Percentiles rank a stretch among this genome's conserved stretches.
phyloP scores from a whole-genome alignment of 768 basidiomycete species.

The Collybia sp. region DNA sequence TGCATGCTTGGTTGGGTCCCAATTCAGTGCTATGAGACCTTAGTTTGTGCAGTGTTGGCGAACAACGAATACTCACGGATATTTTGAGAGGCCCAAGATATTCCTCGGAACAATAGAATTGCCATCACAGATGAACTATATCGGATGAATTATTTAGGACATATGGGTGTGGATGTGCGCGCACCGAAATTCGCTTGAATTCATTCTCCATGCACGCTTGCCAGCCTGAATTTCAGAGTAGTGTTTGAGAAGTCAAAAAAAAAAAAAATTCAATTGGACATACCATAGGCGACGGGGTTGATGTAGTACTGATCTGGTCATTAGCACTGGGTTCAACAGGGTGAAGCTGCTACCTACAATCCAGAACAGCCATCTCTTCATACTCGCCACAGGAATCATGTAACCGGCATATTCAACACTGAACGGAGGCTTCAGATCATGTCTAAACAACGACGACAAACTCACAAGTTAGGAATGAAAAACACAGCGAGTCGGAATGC shows the following conservation, averaged over 20 bases:
- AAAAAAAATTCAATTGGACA: constrained; percentile 3
- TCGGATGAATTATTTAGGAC: constrained; percentile 3
- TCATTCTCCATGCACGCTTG: constrained; percentile 83
- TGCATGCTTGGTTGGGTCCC: constrained; percentile 74
- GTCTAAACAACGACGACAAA: constrained; percentile 2
- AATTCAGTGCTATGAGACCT: constrained; percentile 35
- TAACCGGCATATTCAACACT: constrained; percentile 67
- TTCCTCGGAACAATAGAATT: constrained; percentile 63
- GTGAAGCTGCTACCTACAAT: constrained; percentile 41
- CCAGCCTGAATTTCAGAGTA: constrained; percentile 43
- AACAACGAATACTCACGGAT: constrained; percentile 44
- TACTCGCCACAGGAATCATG: constrained; percentile 58
- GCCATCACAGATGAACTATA: constrained; percentile 61
- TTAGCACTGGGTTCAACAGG: constrained; percentile 4
- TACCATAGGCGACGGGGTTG: constrained; percentile 73
- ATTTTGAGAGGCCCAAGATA: constrained; percentile 45
- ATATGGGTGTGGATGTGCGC: constrained; percentile 15
- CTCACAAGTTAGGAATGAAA: constrained; percentile 71
- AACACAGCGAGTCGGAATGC: constrained; percentile 53
- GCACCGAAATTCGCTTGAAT: constrained; percentile 63
- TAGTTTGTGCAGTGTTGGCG: constrained; percentile 11
- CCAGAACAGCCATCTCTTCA: constrained; percentile 87
- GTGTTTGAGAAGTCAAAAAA: not conserved
- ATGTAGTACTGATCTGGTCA: constrained; percentile 55
- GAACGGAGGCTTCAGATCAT: not conserved